These are phyloP conservation scores for Verticillium longisporum DNA, from an alignment of 2,329 filamentous ascomycete genomes.

Conservation along the genomic window DNA sequence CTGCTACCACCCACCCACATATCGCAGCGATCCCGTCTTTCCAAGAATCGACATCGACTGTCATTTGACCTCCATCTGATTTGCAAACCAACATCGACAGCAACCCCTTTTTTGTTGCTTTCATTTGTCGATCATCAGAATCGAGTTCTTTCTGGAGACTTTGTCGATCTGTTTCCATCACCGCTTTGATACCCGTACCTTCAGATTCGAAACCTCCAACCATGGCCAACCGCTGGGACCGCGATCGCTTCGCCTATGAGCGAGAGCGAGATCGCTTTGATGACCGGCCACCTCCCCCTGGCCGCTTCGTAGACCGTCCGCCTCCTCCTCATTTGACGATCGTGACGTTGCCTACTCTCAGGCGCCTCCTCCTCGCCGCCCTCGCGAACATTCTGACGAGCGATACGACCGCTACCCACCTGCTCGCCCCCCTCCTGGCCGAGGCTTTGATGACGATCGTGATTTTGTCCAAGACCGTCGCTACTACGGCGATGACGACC, in stretches of 20 bases:
- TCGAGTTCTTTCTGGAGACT: not conserved
- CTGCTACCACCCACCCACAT: not conserved
- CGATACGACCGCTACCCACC: conserved; percentile 33
- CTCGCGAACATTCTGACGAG: conserved; percentile 37
- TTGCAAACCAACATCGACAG: not conserved
- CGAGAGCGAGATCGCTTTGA: conserved; percentile 42
- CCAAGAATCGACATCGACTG: not conserved
- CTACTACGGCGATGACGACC: conserved; percentile 48
- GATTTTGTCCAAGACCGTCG: conserved; percentile 40
- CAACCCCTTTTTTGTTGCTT: not conserved
- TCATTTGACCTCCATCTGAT: not conserved
- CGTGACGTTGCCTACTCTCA: conserved; percentile 35
- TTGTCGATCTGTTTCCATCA: not conserved
- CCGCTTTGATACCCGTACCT: conserved; percentile 3
- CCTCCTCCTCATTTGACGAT: conserved; percentile 38
- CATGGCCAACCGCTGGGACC: conserved; percentile 41
- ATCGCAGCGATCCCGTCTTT: not conserved
- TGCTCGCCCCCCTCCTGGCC: not conserved
- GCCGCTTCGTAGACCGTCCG: conserved; percentile 32
- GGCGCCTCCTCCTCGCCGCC: conserved; percentile 6
- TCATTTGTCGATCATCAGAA: not conserved
- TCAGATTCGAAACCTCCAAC: not conserved
- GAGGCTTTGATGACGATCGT: conserved; percentile 28
- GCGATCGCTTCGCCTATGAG: conserved; percentile 42
- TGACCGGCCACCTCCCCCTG: not conserved